Conservation (phyloP, 2,329 filamentous ascomycete genomes). For the Penicillium vulpinum region DNA sequence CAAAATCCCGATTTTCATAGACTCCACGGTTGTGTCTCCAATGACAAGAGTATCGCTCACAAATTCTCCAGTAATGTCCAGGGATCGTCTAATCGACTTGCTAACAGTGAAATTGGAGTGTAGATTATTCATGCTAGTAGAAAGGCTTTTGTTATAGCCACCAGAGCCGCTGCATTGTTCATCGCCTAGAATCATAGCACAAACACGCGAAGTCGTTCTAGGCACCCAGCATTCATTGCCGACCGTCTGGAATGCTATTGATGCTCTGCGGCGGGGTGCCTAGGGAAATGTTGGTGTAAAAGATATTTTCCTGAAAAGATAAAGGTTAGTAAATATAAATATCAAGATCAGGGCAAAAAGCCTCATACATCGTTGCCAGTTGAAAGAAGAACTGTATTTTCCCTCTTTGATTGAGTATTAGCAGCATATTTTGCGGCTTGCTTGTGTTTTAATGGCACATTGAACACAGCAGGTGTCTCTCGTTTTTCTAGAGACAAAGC, state of each 20-base stretch:
- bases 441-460: slow-evolving; percentile 2
- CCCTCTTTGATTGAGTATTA: background rate
- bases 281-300: slow-evolving; percentile 2
- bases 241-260: background rate
- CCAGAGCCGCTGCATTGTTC: background rate
- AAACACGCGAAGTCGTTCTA: background rate
- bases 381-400: background rate
- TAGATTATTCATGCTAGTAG: background rate
- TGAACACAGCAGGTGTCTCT: slow-evolving; percentile 8
- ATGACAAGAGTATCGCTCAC: slow-evolving; percentile 7
- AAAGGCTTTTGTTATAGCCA: background rate
- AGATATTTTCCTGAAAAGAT: background rate
- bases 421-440: background rate
- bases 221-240: background rate
- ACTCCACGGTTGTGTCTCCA: background rate
- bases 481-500: slow-evolving; percentile 10
- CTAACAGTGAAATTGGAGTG: background rate
- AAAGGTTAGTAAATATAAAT: background rate
- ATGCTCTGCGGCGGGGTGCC: slow-evolving; percentile 4
- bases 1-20: slow-evolving; percentile 10
- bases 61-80: background rate
- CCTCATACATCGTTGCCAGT: background rate
- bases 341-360: background rate
- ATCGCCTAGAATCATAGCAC: background rate
- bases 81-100: background rate